Evolutionary conservation across 2,329 filamentous ascomycete species (phyloP), one percentile per base, ranked within the genome.

Genomic region (Fusarium citri): DNA sequence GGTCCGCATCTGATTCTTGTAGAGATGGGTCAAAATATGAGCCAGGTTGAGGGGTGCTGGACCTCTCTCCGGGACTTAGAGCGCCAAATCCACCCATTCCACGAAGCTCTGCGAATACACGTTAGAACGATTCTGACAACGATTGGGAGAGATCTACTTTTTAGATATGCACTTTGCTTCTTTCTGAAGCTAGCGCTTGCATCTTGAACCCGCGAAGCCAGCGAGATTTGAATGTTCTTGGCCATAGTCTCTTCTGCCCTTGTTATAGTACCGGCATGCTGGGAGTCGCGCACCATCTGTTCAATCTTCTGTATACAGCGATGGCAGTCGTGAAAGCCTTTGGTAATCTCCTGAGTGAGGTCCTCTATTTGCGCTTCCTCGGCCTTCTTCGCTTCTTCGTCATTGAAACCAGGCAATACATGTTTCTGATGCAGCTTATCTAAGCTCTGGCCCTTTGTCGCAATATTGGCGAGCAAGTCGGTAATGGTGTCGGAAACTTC

Each of bases 351-450:
- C 80, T 97, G 93, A 1, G 96, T 99, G 76, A 98, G 84, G 67
- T 86, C 85, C 83, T 99, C 96, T 75, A 99, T 99, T 78, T 97
- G 91, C 53, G 88, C 84, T 82, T 98, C 96, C 79, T 99, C 96
- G 65, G 88, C 88, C 78, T 86, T 91, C 82, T 97, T 96, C 43
- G 94, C 88, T 57, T 94, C 93, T 74, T 98, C 95, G 76, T 99
- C 96, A 77, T 98, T 94, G 81, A 99, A 99, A 28, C 95, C 94
- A 0, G 96, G 96, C 16, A 99, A 86, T 45, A 99, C 92, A 81
- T 99, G 96, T 79, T 98, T 98, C 81, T 97, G 94, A 80, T 99
- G 96, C 66, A 99, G 85, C 77, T 94, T 93, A 77, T 98, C 96
- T 31, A 99, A 87, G 74, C 90, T 90, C 74, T 93, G 90, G 72